A percentile compares a stretch with the other conserved stretches of the same genome.
Evolutionary conservation across 2,329 filamentous ascomycete genomes (phyloP).

Genomic region (Periconia sp.): DNA sequence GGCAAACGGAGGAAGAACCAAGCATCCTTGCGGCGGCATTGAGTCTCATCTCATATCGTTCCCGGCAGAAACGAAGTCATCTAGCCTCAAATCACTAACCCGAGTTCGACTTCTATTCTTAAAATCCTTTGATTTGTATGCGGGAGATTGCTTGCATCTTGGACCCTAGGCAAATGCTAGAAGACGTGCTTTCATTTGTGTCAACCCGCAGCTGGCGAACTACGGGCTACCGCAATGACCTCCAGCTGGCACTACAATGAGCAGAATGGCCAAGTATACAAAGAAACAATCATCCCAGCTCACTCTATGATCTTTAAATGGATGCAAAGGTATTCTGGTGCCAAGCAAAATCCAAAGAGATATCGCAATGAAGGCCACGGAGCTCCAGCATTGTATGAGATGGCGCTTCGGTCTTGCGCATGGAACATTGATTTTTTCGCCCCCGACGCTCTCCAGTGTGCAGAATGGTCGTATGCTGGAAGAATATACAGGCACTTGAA

Average conservation of each 20-base stretch:
- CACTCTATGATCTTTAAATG: slow-evolving; percentile 26
- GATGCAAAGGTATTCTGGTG: slow-evolving; percentile 19
- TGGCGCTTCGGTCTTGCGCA: slow-evolving; percentile 23
- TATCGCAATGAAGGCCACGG: slow-evolving; percentile 16
- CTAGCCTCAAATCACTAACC: no score
- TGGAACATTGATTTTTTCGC: slow-evolving; percentile 23
- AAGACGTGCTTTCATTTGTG: no score
- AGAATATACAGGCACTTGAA: slow-evolving; percentile 22
- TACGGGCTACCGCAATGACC: no score
- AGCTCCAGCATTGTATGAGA: slow-evolving; percentile 21
- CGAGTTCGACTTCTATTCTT: background rate
- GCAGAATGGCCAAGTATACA: slow-evolving; percentile 23
- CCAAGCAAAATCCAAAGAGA: slow-evolving; percentile 12
- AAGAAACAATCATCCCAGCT: slow-evolving; percentile 15
- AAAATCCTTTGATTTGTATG: background rate
- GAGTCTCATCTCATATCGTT: no score
- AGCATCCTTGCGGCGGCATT: no score
- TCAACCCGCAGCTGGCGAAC: no score
- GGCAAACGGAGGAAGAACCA: no score
- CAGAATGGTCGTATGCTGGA: slow-evolving; percentile 24
- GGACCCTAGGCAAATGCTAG: no score
- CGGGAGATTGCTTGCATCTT: no score
- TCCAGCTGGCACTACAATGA: slow-evolving; percentile 1
- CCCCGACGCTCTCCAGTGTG: slow-evolving; percentile 21
- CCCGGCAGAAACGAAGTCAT: no score